Evolutionary conservation across 169 alveolate genomes (phyloP).

Genomic region (Cryptosporidium sp.): DNA sequence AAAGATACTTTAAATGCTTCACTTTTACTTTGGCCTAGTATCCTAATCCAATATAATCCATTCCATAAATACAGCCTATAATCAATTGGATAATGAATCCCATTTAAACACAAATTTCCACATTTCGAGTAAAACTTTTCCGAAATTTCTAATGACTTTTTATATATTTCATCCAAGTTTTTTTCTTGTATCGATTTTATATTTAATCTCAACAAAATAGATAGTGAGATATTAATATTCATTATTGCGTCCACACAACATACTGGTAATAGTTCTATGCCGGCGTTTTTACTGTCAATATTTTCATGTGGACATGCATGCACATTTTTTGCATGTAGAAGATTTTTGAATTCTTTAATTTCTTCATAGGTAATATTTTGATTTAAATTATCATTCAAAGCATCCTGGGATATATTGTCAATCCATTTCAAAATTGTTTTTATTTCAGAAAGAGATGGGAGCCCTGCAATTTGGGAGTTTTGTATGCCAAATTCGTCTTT

Average conservation of each 20-base stretch:
- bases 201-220: slow-evolving; percentile 23
- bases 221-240: slow-evolving; percentile 51
- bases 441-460: slow-evolving; percentile 2
- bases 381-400: slow-evolving; percentile 32
- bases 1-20: slow-evolving; percentile 1
- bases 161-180: slow-evolving; percentile 22
- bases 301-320: slow-evolving; percentile 7
- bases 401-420: slow-evolving; percentile 20
- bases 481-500: not conserved
- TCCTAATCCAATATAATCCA: slow-evolving; percentile 46
- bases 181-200: not conserved
- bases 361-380: slow-evolving; percentile 38
- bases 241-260: slow-evolving; percentile 69
- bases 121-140: slow-evolving; percentile 60
- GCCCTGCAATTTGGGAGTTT: not conserved
- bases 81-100: slow-evolving; percentile 71
- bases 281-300: slow-evolving; percentile 24
- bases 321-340: slow-evolving; percentile 4
- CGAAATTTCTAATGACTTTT: slow-evolving; percentile 21
- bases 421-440: not conserved
- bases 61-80: slow-evolving; percentile 35
- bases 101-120: slow-evolving; percentile 43
- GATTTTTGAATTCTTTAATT: slow-evolving; percentile 29
- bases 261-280: slow-evolving; percentile 27
- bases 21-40: not conserved